These are phyloP conservation scores for Scheffersomyces lignicola DNA, from an alignment of 1,139 yeast genomes.

Conservation along the genomic window DNA sequence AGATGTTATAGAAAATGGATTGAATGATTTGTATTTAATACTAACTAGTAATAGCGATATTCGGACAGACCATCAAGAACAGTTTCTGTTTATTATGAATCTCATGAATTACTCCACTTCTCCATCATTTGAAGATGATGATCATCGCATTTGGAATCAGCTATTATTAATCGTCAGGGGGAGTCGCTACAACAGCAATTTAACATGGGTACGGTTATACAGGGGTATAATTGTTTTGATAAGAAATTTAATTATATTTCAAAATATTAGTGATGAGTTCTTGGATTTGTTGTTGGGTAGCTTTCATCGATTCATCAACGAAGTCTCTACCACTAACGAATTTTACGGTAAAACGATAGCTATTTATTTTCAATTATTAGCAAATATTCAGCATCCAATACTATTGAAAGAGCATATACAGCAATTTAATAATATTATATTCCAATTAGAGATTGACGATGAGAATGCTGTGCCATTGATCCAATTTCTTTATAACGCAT, in stretches of 20 bases:
- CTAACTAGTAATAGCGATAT: background rate
- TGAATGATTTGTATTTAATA: background rate
- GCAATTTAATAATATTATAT: background rate
- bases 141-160: constrained; percentile 1
- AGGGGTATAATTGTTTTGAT: constrained; percentile 13
- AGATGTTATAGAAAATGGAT: background rate
- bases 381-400: constrained; percentile 18
- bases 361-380: constrained; percentile 22
- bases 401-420: constrained; percentile 3
- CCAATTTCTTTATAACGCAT: constrained; percentile 3
- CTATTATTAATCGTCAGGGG: background rate
- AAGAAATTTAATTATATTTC: constrained; percentile 7
- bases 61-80: background rate
- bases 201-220: constrained; percentile 8
- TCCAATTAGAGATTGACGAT: background rate
- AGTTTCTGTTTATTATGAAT: background rate
- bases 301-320: background rate
- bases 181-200: background rate
- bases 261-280: background rate
- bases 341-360: constrained; percentile 14
- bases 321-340: background rate
- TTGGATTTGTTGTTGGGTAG: background rate
- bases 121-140: constrained; percentile 1
- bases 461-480: constrained; percentile 1
- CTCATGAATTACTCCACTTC: background rate